Percentiles rank a stretch among this genome's conserved stretches.
Evolutionary conservation across 106 monocot genomes (phyloP).

Genomic region (Agapanthus africanus): DNA sequence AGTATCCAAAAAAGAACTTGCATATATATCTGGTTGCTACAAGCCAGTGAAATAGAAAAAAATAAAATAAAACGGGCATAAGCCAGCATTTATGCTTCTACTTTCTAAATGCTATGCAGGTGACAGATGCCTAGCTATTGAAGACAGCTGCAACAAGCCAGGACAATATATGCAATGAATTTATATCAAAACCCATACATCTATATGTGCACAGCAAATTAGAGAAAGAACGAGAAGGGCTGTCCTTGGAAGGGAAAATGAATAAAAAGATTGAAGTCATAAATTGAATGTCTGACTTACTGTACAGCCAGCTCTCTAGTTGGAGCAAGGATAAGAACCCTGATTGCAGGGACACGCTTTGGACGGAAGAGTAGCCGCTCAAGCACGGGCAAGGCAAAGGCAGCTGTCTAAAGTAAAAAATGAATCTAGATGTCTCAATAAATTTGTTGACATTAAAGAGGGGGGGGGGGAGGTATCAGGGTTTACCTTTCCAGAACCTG

Average conservation of each 20-base stretch:
- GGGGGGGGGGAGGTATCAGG: too few species aligned
- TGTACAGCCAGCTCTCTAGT: conserved; percentile 92
- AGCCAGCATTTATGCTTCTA: not conserved
- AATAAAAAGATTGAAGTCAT: not conserved
- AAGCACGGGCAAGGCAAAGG: conserved; percentile 82
- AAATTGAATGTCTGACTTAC: conserved; percentile 38
- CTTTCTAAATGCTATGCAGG: not conserved
- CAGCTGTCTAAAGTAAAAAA: conserved; percentile 70
- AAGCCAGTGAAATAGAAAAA: too few species aligned
- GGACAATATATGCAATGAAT: not conserved
- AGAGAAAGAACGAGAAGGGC: not conserved
- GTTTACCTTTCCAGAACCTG: conserved; percentile 99
- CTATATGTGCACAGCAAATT: not conserved
- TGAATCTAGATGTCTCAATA: not conserved
- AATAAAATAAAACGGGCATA: not conserved
- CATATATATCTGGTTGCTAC: not conserved
- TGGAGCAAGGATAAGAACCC: conserved; percentile 94
- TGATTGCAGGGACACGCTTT: conserved; percentile 75
- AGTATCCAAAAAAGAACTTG: not conserved
- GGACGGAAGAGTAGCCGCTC: conserved; percentile 92
- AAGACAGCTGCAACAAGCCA: conserved; percentile 1
- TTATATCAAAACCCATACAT: not conserved
- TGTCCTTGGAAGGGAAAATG: not conserved
- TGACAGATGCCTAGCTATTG: not conserved
- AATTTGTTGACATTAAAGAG: conserved; percentile 5